Evolutionary conservation across 148 eudicot genomes (phyloP).

Genomic region (Fagopyrum esculentum): DNA sequence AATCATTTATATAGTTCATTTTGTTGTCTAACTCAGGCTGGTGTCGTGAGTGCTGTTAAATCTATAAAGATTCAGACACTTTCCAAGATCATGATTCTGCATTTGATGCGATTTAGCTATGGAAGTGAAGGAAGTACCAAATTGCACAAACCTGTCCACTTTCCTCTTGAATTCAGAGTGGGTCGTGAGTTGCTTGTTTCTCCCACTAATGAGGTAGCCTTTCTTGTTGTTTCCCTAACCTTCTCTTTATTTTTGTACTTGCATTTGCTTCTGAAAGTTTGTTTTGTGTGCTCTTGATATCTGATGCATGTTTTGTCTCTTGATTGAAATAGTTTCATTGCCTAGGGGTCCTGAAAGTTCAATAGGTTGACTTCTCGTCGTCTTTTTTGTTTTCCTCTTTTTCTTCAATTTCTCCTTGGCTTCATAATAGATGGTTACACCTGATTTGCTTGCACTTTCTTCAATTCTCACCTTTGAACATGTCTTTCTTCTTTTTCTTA

Average conservation of each 20-base stretch:
- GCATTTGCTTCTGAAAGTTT: neutral
- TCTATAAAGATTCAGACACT: slow-evolving; percentile 67
- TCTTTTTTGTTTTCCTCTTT: too few species aligned
- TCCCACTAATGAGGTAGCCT: slow-evolving; percentile 55
- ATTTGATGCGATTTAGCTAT: slow-evolving; percentile 91
- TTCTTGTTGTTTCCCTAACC: neutral
- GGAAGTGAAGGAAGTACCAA: slow-evolving; percentile 88
- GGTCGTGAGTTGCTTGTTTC: slow-evolving; percentile 71
- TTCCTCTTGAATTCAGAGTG: slow-evolving; percentile 72
- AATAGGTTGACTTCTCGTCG: too few species aligned
- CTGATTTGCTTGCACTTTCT: too few species aligned
- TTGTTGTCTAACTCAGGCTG: slow-evolving; percentile 40
- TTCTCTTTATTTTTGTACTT: neutral
- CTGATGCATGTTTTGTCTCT: neutral
- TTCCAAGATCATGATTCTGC: slow-evolving; percentile 82
- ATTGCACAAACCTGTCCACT: slow-evolving; percentile 68
- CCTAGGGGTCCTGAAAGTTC: too few species aligned
- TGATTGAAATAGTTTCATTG: neutral
- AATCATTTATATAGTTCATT: neutral
- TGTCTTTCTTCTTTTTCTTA: too few species aligned
- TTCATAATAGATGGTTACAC: too few species aligned
- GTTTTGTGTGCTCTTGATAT: neutral
- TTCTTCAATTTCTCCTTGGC: too few species aligned
- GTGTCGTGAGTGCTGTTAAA: slow-evolving; percentile 82
- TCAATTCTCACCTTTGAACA: too few species aligned